phyloP scores from a whole-genome alignment of 2,329 filamentous ascomycete genomes.

The Pyricularia sp. region DNA sequence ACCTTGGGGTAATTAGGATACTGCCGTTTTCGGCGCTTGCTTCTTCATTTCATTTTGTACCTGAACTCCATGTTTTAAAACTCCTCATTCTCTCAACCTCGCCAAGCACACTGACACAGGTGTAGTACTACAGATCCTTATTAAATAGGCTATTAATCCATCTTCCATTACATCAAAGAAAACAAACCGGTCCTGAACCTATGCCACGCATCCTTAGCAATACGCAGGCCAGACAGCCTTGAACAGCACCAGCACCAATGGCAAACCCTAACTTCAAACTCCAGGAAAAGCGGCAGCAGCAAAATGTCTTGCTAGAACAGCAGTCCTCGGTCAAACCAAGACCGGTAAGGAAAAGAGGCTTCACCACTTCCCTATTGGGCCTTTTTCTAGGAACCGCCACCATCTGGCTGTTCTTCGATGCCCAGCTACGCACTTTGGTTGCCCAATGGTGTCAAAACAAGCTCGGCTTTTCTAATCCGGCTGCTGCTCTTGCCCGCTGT shows the following conservation, averaged over 20 bases:
- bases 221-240: not conserved
- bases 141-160: not conserved
- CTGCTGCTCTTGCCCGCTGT: constrained; percentile 26
- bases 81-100: not conserved
- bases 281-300: not conserved
- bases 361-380: not conserved
- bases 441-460: not conserved
- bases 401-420: not conserved
- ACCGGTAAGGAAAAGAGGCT: not conserved
- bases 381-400: not conserved
- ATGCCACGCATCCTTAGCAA: not conserved
- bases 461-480: too few species aligned
- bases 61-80: too few species aligned
- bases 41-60: not conserved
- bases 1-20: too few species aligned
- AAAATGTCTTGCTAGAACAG: not conserved
- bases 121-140: not conserved
- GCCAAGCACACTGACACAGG: not conserved
- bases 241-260: not conserved
- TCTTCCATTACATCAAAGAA: not conserved
- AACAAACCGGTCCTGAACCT: not conserved
- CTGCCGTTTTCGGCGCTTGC: too few species aligned
- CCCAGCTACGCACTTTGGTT: not conserved
- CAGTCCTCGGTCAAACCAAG: not conserved
- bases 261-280: not conserved